phyloP scores from a whole-genome alignment of 75 land plant species.

The Gnetum montanum region DNA sequence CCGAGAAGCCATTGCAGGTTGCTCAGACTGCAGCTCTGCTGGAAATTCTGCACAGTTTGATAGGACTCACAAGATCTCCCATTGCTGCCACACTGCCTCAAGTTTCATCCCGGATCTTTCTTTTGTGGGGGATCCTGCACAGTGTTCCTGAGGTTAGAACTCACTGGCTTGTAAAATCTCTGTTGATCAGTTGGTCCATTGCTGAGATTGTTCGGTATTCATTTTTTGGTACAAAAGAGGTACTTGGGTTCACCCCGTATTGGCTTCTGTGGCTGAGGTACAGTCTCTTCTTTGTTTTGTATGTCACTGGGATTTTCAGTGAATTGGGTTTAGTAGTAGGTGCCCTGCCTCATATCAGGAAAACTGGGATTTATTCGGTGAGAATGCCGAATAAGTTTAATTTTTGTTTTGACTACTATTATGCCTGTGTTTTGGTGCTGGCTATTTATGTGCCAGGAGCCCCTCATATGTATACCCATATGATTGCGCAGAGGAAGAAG shows the following conservation, averaged over 20 bases:
- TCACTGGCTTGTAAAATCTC: slow-evolving; percentile 55
- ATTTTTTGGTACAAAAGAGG: slow-evolving; percentile 83
- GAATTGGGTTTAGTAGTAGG: slow-evolving; percentile 75
- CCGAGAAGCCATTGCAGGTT: slow-evolving; percentile 72
- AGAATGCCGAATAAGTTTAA: slow-evolving; percentile 97
- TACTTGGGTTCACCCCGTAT: slow-evolving; percentile 65
- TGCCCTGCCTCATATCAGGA: slow-evolving; percentile 78
- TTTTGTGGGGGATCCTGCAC: slow-evolving; percentile 76
- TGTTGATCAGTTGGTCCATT: slow-evolving; percentile 85
- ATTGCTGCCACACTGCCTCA: slow-evolving; percentile 77
- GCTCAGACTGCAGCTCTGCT: slow-evolving; percentile 83
- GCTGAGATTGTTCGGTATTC: slow-evolving; percentile 91
- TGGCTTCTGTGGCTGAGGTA: slow-evolving; percentile 90
- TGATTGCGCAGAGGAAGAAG: slow-evolving; percentile 75
- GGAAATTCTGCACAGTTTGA: slow-evolving; percentile 59
- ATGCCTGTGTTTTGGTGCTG: slow-evolving; percentile 47
- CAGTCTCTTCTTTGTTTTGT: slow-evolving; percentile 68
- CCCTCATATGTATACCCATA: slow-evolving; percentile 69
- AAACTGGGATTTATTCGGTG: slow-evolving; percentile 51
- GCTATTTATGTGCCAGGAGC: slow-evolving; percentile 75
- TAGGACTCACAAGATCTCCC: slow-evolving; percentile 81
- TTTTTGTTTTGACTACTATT: slow-evolving; percentile 79
- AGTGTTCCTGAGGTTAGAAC: slow-evolving; percentile 72
- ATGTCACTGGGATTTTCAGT: slow-evolving; percentile 73
- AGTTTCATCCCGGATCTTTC: slow-evolving; percentile 62